Percentiles rank a stretch among this genome's conserved stretches.
phyloP scores from a whole-genome alignment of 73 alveolate species.

The Tetrahymena malaccensis region DNA sequence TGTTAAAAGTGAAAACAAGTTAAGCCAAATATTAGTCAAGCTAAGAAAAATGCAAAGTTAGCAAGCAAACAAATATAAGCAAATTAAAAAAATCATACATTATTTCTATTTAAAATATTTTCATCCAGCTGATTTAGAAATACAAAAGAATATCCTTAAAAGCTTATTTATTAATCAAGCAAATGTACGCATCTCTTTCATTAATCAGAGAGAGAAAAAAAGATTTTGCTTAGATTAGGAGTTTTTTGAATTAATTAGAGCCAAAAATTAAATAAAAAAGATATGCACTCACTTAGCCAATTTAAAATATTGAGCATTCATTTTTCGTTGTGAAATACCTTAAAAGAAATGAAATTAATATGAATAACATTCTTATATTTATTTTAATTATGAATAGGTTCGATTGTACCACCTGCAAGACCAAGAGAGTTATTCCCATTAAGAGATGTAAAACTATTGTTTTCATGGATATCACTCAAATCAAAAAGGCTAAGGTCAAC shows the following conservation, averaged over 20 bases:
- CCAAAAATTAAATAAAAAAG: not conserved
- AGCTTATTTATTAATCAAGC: no score
- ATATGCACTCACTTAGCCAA: not conserved
- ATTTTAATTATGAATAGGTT: constrained; percentile 30
- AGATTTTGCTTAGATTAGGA: no score
- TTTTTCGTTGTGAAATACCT: not conserved
- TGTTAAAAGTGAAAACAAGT: not conserved
- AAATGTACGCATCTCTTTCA: no score
- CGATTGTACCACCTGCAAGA: constrained; percentile 88
- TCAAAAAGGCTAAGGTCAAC: constrained; percentile 4
- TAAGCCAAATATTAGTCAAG: not conserved
- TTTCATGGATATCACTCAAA: constrained; percentile 62
- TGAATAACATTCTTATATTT: not conserved
- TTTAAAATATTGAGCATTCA: not conserved
- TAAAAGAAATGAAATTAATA: not conserved
- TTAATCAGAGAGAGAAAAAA: no score
- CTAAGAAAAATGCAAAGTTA: no score
- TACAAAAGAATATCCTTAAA: no score
- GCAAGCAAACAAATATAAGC: no score
- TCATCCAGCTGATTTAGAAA: no score
- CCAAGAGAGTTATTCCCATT: constrained; percentile 68
- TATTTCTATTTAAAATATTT: no score
- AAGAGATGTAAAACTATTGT: constrained; percentile 95
- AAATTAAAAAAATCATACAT: no score
- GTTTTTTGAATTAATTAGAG: no score